phyloP scores from a whole-genome alignment of 345 rosid genomes.

The Syzygium oleosum region DNA sequence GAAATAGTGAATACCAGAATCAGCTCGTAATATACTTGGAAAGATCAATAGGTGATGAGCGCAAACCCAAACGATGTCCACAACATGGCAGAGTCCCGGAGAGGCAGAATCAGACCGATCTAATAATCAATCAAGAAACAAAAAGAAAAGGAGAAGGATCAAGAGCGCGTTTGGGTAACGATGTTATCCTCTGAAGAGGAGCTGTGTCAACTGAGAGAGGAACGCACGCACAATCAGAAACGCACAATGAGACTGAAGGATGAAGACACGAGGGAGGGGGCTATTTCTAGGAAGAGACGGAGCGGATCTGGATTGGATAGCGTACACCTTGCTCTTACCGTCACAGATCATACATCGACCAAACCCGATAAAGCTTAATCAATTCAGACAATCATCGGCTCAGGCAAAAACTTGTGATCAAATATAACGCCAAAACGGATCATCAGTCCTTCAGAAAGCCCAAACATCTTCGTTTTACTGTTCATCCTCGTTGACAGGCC shows the following conservation, averaged over 20 bases:
- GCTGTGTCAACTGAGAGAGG: not conserved
- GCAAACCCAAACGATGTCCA: not conserved
- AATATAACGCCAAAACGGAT: no score
- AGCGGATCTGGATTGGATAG: not conserved
- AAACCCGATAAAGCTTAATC: no score
- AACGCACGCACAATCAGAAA: not conserved
- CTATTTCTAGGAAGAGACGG: not conserved
- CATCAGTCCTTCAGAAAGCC: no score
- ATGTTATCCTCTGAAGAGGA: not conserved
- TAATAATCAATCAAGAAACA: not conserved
- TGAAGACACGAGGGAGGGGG: not conserved
- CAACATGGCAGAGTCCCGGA: not conserved
- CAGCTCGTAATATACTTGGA: not conserved
- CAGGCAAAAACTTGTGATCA: no score
- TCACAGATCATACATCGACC: no score
- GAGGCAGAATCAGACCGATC: not conserved
- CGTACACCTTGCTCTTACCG: fast-evolving
- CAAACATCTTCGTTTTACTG: no score
- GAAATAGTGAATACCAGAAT: not conserved
- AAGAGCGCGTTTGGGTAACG: not conserved
- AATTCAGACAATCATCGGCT: no score
- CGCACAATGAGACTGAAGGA: not conserved
- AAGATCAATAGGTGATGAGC: not conserved
- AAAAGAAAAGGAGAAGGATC: not conserved
- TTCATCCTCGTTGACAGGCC: no score